Evolutionary conservation across 306 rosid species (phyloP).

Genomic region (Dalbergia cultrata): DNA sequence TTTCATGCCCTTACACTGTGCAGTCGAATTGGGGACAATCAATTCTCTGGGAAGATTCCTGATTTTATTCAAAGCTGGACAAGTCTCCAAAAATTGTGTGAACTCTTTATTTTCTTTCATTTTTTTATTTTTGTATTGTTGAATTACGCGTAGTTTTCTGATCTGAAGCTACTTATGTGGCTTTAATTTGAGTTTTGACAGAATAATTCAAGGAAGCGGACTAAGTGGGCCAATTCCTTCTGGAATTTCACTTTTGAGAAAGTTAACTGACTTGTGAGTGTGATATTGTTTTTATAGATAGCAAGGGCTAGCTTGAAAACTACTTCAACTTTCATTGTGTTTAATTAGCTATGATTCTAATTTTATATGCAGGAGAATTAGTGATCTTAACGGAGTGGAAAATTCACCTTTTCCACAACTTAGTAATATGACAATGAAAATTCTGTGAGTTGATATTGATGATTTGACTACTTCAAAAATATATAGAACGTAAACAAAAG

Average conservation of each 20-base stretch:
- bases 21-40: slow-evolving; percentile 64
- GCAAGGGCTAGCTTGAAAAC: not conserved
- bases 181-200: slow-evolving; percentile 15
- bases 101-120: not conserved
- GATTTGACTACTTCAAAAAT: slow-evolving; percentile 40
- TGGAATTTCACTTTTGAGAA: slow-evolving; percentile 48
- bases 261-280: slow-evolving; percentile 66
- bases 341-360: not conserved
- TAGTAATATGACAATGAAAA: slow-evolving; percentile 49
- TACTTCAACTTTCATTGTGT: not conserved
- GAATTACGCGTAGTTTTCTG: not conserved
- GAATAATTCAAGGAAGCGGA: slow-evolving; percentile 66
- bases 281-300: slow-evolving; percentile 17
- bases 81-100: slow-evolving; percentile 57
- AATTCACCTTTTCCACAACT: no score
- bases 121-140: not conserved
- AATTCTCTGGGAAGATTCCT: no score
- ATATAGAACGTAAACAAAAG: slow-evolving; percentile 17
- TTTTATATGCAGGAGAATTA: slow-evolving; percentile 67
- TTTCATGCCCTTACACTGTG: slow-evolving; percentile 15
- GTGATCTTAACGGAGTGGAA: slow-evolving; percentile 60
- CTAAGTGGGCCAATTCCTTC: slow-evolving; percentile 76
- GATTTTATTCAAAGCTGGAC: slow-evolving; percentile 66
- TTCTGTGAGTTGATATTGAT: slow-evolving; percentile 54
- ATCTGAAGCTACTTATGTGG: no score